Percentiles rank a stretch among this genome's conserved stretches.
phyloP scores from a whole-genome alignment of 2,329 filamentous ascomycete genomes.

The Hirsutella rhossiliensis region DNA sequence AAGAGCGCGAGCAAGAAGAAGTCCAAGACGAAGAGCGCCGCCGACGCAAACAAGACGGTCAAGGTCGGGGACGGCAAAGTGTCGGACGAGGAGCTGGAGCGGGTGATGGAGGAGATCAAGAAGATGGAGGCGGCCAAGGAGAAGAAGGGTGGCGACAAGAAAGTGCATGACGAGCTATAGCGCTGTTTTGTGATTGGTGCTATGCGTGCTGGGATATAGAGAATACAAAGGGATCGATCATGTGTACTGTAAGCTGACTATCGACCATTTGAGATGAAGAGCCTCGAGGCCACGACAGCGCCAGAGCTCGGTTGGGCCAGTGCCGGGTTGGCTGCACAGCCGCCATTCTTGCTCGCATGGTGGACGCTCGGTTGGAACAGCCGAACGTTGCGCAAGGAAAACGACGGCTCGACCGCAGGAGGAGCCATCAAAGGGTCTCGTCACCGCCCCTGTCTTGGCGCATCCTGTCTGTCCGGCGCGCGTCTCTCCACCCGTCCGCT shows the following conservation, averaged over 20 bases:
- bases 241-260: not conserved
- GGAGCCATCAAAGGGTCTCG: too few relatives aligned
- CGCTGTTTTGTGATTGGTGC: not conserved
- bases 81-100: slow-evolving; percentile 36
- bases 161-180: slow-evolving; percentile 18
- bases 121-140: slow-evolving; percentile 16
- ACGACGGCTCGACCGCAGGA: too few relatives aligned
- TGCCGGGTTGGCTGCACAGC: too few relatives aligned
- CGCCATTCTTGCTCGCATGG: too few relatives aligned
- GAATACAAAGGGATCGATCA: not conserved
- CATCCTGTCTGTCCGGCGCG: too few relatives aligned
- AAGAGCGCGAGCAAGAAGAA: slow-evolving; percentile 18
- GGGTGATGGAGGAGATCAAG: slow-evolving; percentile 28
- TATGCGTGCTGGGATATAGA: not conserved
- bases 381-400: too few relatives aligned
- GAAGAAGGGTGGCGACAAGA: slow-evolving; percentile 6
- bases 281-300: too few relatives aligned
- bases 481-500: too few relatives aligned
- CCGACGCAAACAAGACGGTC: slow-evolving; percentile 25
- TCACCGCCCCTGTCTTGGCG: too few relatives aligned
- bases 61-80: slow-evolving; percentile 25
- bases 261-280: too few relatives aligned
- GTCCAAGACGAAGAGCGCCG: slow-evolving; percentile 22
- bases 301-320: too few relatives aligned
- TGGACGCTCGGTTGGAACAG: too few relatives aligned